Conservation (phyloP, 495 filamentous ascomycete genomes). For the Talaromyces wortmannii region DNA sequence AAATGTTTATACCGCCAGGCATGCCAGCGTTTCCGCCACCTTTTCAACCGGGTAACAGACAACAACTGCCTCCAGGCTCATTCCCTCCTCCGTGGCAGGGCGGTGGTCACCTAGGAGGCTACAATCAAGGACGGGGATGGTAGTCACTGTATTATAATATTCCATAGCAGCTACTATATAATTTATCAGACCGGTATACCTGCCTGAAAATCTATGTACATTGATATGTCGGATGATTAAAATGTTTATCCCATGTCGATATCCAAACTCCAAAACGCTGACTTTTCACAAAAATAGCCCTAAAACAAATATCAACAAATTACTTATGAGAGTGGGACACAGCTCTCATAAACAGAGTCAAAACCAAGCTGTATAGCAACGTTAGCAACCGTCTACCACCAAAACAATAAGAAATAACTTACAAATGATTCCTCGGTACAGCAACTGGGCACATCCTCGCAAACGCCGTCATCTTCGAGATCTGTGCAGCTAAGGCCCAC, state of each 20-base stretch:
- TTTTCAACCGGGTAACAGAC: conserved; percentile 7
- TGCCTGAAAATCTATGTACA: conserved; percentile 10
- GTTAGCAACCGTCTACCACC: not conserved
- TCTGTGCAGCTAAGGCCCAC: not conserved
- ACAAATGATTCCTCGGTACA: not conserved
- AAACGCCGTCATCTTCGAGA: not conserved
- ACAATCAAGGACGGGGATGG: conserved; percentile 2
- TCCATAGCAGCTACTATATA: not conserved
- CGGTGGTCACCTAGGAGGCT: not conserved
- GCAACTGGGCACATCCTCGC: not conserved
- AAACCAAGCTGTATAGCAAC: not conserved
- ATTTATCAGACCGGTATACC: conserved; percentile 7
- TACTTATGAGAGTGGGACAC: conserved; percentile 12
- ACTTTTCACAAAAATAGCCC: not conserved
- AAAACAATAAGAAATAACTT: not conserved
- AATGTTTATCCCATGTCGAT: not conserved
- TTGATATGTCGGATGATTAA: not conserved
- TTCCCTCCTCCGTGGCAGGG: conserved; percentile 14
- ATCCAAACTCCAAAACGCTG: not conserved
- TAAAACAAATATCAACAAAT: conserved; percentile 1
- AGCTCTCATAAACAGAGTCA: conserved; percentile 7
- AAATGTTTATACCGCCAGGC: conserved; percentile 5
- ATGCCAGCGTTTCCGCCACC: conserved; percentile 20
- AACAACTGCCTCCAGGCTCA: conserved; percentile 28
- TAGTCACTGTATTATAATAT: not conserved